Evolutionary conservation across 2,329 filamentous ascomycete genomes (phyloP), one percentile per base, ranked within the genome.

Genomic region (Alternaria novae-zelandiae): DNA sequence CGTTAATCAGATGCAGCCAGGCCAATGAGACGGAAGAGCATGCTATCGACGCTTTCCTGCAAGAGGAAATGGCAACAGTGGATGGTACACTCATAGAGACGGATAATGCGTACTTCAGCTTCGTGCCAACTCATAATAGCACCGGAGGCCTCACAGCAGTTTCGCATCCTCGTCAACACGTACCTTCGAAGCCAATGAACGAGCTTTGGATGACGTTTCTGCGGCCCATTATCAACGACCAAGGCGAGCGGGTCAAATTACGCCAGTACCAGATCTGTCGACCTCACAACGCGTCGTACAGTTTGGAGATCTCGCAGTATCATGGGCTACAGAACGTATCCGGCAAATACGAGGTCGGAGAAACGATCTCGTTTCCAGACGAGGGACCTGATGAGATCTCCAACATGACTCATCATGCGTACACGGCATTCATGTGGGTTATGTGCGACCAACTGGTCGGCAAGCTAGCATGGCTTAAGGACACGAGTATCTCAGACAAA

Each of bases 391-490:
- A 54, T 17, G 20, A 54, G 21, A 25, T 54, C 6, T 54, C 51
- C 30, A 60, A 71, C 43, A 65, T 70, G 60, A 64, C 64, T 3
- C 63, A 70, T 43, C 69, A 70, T 32, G 61, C 67, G n/a, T 69
- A 71, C 9, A 57, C 64, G n/a, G 69, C 67, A 4, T 67, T 66
- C 50, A 68, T 71, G 64, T 66, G 58, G 65, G 64, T 55, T 3
- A 49, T 70, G 5, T 55, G 45, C 21, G 69, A 71, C 32, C 69
- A 67, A 36, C 62, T 71, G 1, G 59, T 71, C 3, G 67, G 67
- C 3, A 66, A 66, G 21, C 59, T 69, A 28, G 62, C 63, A 10
- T 71, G 67, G 67, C 65, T 61, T 15, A 47, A 36, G 1, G 49
- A 51, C 21, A 51, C 49, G 13, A 36, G 28, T 5, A 11, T 51